Base-by-base conservation (phyloP, 768 basidiomycete species). In the Pisolithus tinctorius region DNA sequence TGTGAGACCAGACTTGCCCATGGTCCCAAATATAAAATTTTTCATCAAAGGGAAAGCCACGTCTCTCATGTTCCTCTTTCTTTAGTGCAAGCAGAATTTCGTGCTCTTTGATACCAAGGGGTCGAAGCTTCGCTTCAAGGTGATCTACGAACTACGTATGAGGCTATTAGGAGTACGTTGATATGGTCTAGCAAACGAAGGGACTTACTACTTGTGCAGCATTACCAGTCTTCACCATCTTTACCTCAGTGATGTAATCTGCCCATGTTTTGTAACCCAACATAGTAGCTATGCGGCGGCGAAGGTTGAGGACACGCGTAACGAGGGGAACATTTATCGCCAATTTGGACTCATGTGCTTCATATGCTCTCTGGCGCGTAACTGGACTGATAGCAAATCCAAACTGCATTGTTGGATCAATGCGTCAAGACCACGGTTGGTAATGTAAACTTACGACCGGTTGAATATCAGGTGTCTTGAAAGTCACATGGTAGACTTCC, bases 11-110 rank as follows among this genome's bases (percentile, higher is more conserved):
- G 25, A 4, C 81, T 54, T 81, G 84, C 58, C 86, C 77, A 64
- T 89, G 92, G 61, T 93, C 92, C 88, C 89, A 93, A 49, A 89
- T 71, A 60, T 84, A 85, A 63, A 93, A 83, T 60, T 84, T 69
- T 52, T 80, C 80, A 53, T 91, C 86, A 55, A 82, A 84, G 0
- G 79, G 80, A 39, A 80, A 61, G 1, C 80, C 82, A 23, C 70
- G 73, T 55, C 75, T 74, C 50, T 76, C 69, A 53, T 86, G 81
- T 51, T 92, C 89, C 60, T 82, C 80, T 63, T 82, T 77, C 71
- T 93, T 93, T 56, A 93, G 70, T 0, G 72, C 78, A 9, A 92
- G 74, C 14, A 94, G 79, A 9, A 70, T 78, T 17, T 79, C 75
- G 5, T 75, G 76, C 55, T 94, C 89, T 60, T 82, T 80, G 6